These are phyloP conservation scores for Claviceps pusilla DNA, from an alignment of 2,329 filamentous ascomycete species.

Conservation along the genomic window DNA sequence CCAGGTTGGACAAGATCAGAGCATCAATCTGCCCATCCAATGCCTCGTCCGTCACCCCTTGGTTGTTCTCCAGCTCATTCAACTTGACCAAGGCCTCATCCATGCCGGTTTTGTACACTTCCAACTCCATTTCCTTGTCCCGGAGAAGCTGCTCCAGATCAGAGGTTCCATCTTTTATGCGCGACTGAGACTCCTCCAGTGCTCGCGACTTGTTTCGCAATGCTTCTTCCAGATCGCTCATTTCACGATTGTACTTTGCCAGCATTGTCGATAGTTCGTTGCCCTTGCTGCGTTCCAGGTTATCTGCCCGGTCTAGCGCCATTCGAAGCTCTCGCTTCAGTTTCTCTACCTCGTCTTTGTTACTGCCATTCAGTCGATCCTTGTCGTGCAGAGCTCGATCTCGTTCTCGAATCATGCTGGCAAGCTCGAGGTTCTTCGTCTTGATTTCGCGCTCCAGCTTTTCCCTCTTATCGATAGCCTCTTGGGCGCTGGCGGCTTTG, in stretches of 20 bases:
- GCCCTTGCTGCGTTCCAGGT: conserved; percentile 81
- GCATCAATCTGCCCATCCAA: conserved; percentile 85
- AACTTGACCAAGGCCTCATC: conserved; percentile 88
- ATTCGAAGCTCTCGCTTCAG: conserved; percentile 84
- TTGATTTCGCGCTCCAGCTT: conserved; percentile 96
- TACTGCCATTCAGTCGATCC: conserved; percentile 70
- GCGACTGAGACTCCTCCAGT: conserved; percentile 68
- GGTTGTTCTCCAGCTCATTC: conserved; percentile 67
- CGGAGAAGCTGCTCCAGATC: conserved; percentile 75
- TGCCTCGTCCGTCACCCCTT: conserved; percentile 61
- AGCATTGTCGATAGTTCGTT: conserved; percentile 90
- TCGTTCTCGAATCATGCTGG: conserved; percentile 94
- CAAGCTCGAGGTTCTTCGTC: conserved; percentile 97
- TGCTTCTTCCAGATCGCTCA: conserved; percentile 90
- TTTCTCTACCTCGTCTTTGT: conserved; percentile 89
- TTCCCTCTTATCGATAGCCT: conserved; percentile 87
- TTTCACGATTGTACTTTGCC: conserved; percentile 90
- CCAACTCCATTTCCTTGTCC: conserved; percentile 94
- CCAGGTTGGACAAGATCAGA: conserved; percentile 69
- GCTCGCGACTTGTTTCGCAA: conserved; percentile 75
- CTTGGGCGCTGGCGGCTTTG: conserved; percentile 91
- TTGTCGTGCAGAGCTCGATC: conserved; percentile 88
- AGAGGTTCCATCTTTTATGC: conserved; percentile 62
- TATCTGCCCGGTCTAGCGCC: conserved; percentile 82
- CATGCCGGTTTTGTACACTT: conserved; percentile 96